Evolutionary conservation across 306 rosid genomes (phyloP), one percentile per base, ranked within the genome.

Genomic region (Delonix regia): DNA sequence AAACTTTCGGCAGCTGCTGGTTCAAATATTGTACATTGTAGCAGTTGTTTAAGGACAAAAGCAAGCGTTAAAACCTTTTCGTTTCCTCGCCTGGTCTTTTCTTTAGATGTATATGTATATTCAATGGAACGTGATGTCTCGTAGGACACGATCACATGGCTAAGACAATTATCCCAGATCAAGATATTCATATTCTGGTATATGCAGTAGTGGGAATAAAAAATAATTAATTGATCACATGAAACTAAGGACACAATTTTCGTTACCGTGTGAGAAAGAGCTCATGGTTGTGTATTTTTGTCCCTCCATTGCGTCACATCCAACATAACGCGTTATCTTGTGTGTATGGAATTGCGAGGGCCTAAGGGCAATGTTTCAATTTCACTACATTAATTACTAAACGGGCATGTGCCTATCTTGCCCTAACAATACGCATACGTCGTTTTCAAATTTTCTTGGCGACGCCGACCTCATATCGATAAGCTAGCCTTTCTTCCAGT

Each of bases 1-100:
- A 21, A 71, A 71, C 88, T 82, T 82, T 85, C 86, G 88, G 86
- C 81, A 45, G 27, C 63, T 15, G 34, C 16, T 60, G 69, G 71
- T 70, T 81, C 82, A 80, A 80, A 83, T 85, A 6, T 34, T n/a
- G n/a, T n/a, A n/a, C n/a, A n/a, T 16, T 79, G 80, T 13, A 66
- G 78, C 73, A 74, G 78, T 65, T 80, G 78, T 80, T 82, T 77
- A 68, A 62, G 83, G 84, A 82, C 42, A 74, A 52, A 79, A 76
- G 80, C 70, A 72, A 39, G 68, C 57, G 15, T 73, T 48, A 59
- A 73, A 42, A 25, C 34, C 71, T 53, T 52, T 9, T 14, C 28
- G 25, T 6, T 80, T 44, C 41, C n/a, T n/a, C n/a, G n/a, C n/a
- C n/a, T n/a, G n/a, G n/a, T n/a, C n/a, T n/a, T n/a, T n/a, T n/a